These are phyloP conservation scores for Aspergillus fischeri DNA, from an alignment of 2,329 filamentous ascomycete genomes.

Conservation along the genomic window DNA sequence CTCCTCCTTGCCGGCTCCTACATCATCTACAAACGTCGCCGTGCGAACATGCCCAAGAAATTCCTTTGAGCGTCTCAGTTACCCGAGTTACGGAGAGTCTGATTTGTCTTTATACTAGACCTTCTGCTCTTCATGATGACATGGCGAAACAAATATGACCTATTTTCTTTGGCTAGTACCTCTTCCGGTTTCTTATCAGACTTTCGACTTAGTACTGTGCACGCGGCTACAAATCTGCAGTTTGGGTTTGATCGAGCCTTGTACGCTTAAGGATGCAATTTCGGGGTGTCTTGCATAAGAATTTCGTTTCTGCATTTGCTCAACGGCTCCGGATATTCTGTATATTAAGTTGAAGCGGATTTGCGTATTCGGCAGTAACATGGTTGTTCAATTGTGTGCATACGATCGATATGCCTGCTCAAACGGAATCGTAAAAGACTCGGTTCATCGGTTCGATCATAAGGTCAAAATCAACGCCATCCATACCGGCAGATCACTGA, in stretches of 20 bases:
- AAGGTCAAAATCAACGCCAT: background rate
- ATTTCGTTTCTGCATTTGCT: background rate
- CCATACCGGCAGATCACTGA: background rate
- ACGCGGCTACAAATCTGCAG: background rate
- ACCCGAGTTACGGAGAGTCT: background rate
- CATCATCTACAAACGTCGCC: conserved; percentile 73
- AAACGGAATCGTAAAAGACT: background rate
- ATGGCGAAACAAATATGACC: background rate
- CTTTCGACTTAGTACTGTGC: background rate
- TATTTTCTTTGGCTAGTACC: background rate
- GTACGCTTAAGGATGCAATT: background rate
- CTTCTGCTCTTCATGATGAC: background rate
- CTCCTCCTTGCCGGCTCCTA: conserved; percentile 65
- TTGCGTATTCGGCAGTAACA: background rate
- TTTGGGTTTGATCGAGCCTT: background rate
- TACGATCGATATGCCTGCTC: background rate
- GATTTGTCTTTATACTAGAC: background rate
- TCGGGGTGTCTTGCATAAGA: background rate
- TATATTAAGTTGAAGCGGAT: background rate
- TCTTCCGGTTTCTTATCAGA: background rate
- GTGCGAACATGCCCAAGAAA: conserved; percentile 79
- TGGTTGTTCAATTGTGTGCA: background rate
- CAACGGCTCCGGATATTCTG: background rate
- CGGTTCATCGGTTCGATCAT: background rate
- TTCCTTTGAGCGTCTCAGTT: conserved; percentile 58